Evolutionary conservation across 768 basidiomycete species (phyloP).

Genomic region (Pisolithus marmoratus): DNA sequence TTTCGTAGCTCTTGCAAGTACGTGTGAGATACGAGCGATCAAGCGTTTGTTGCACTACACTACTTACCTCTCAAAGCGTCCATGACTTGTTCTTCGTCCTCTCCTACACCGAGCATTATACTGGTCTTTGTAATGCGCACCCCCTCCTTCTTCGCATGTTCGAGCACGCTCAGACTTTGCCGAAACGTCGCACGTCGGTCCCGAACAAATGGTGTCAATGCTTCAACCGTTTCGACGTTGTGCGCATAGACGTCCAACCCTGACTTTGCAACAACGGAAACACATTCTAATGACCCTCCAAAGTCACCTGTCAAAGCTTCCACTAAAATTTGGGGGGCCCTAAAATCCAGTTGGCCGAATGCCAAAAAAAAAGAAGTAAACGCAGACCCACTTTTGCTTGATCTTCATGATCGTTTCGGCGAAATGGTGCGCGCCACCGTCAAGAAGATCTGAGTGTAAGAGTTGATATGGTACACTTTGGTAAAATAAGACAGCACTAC

Average conservation of each 20-base stretch:
- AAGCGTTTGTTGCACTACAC: neutral
- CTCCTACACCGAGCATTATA: conserved; percentile 97
- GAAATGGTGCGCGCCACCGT: conserved; percentile 92
- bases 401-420: conserved; percentile 93
- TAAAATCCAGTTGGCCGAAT: conserved; percentile 23
- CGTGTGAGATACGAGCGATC: neutral
- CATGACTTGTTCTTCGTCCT: conserved; percentile 75
- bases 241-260: conserved; percentile 98
- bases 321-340: conserved; percentile 92
- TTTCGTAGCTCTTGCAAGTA: conserved; percentile 71
- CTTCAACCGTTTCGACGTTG: conserved; percentile 95
- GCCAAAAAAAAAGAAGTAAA: neutral
- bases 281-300: conserved; percentile 67
- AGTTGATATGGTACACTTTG: conserved; percentile 1
- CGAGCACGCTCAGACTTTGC: conserved; percentile 74
- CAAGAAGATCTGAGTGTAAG: conserved; percentile 65
- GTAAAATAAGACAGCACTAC: neutral
- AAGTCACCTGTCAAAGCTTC: conserved; percentile 98
- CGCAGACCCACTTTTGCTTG: conserved; percentile 74
- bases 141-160: conserved; percentile 78
- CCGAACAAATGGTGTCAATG: conserved; percentile 88
- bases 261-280: conserved; percentile 80
- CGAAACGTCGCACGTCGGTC: conserved; percentile 91
- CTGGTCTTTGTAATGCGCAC: conserved; percentile 94
- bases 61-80: conserved; percentile 74